A percentile compares a stretch with the other conserved stretches of the same genome.
Conservation (phyloP, 805 yeast genomes). For the Candida sanyiensis region DNA sequence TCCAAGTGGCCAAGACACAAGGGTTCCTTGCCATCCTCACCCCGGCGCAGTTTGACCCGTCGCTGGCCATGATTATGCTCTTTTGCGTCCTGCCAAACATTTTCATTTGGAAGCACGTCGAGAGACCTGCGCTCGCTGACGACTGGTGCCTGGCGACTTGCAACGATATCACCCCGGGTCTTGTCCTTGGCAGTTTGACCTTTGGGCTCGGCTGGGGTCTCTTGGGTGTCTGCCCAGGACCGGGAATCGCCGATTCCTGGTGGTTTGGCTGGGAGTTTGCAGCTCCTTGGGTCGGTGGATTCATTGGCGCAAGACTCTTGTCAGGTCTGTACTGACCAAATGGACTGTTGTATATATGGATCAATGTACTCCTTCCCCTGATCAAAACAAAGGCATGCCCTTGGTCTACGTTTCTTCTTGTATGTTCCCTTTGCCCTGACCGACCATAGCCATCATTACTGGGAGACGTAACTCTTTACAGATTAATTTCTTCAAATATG, state of each 20-base stretch:
- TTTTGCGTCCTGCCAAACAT: slow-evolving; percentile 42
- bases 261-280: slow-evolving; percentile 9
- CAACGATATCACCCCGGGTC: slow-evolving; percentile 24
- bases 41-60: slow-evolving; percentile 40
- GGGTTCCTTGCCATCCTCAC: slow-evolving; percentile 39
- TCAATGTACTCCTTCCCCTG: no score
- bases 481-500: no score
- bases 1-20: slow-evolving; percentile 35
- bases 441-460: no score
- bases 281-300: slow-evolving; percentile 2
- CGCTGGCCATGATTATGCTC: slow-evolving; percentile 37
- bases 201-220: slow-evolving; percentile 53
- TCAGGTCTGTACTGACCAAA: no score
- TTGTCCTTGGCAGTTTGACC: slow-evolving; percentile 37
- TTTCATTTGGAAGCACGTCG: slow-evolving; percentile 29
- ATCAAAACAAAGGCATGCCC: no score
- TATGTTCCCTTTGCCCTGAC: no score
- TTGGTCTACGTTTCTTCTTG: no score
- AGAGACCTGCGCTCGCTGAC: slow-evolving; percentile 20
- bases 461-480: no score
- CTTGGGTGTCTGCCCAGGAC: slow-evolving; percentile 49
- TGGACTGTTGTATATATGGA: no score
- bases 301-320: neutral
- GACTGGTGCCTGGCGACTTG: slow-evolving; percentile 25
- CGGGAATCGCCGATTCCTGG: slow-evolving; percentile 33